Evolutionary conservation across 1,284 basidiomycete species (phyloP).

Genomic region (Marasmius fiardii): DNA sequence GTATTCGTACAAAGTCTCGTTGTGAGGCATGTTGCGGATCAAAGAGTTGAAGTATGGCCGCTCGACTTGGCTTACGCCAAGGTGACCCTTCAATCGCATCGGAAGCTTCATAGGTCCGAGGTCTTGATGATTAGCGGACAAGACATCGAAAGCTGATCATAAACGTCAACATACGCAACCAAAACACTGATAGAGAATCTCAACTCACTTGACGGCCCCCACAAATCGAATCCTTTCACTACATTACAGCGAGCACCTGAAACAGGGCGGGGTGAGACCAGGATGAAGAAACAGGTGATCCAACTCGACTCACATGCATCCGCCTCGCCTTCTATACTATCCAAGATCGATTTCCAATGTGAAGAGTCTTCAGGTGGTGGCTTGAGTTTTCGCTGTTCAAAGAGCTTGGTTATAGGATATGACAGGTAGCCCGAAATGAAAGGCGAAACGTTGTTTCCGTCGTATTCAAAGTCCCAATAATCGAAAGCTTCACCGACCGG

Average conservation of each 20-base stretch:
- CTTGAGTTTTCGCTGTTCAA: conserved; percentile 23
- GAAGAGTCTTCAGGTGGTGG: conserved; percentile 15
- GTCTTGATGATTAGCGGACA: too few relatives aligned
- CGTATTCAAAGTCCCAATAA: background rate
- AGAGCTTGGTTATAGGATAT: conserved; percentile 19
- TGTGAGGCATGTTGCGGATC: background rate
- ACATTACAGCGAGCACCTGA: background rate
- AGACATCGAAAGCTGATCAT: too few relatives aligned
- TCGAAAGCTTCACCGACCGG: background rate
- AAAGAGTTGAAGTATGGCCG: background rate
- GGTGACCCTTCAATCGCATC: background rate
- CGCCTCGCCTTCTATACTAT: conserved; percentile 20
- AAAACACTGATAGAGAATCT: too few relatives aligned
- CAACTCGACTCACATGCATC: conserved; percentile 24
- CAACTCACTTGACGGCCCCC: background rate
- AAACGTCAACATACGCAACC: too few relatives aligned
- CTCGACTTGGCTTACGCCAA: background rate
- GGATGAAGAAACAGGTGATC: background rate
- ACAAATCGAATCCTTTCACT: conserved; percentile 7
- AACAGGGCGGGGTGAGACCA: background rate
- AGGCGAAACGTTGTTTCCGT: background rate
- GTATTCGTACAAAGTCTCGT: background rate
- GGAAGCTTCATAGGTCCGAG: too few relatives aligned
- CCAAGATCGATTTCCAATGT: conserved; percentile 26
- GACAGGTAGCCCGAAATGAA: conserved; percentile 17